phyloP scores from a whole-genome alignment of 345 rosid genomes.

The Punica granatum region DNA sequence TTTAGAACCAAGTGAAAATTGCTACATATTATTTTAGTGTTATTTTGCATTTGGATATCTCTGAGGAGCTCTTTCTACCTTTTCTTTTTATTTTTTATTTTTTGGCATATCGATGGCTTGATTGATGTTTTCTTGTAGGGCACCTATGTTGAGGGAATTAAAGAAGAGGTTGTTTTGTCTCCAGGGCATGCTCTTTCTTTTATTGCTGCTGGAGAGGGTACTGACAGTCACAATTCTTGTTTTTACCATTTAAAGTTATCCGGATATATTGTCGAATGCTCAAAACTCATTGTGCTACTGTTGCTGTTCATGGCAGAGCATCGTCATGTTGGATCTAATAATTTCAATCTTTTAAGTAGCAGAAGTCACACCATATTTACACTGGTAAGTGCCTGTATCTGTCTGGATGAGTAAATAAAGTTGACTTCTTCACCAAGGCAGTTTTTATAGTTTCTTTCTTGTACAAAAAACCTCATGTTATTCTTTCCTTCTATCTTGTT shows the following conservation, averaged over 20 bases:
- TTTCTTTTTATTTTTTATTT: neutral
- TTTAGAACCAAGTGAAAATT: too few relatives aligned
- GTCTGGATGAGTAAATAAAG: neutral
- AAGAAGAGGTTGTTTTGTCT: slow-evolving; percentile 98
- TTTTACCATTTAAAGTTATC: neutral
- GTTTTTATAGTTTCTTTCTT: neutral
- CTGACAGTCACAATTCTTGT: neutral
- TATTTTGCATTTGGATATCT: too few relatives aligned
- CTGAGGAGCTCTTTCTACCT: too few relatives aligned
- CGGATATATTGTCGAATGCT: neutral
- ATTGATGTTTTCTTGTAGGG: slow-evolving; percentile 43
- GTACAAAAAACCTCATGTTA: neutral
- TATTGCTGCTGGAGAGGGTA: slow-evolving; percentile 99
- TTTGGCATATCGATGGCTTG: neutral
- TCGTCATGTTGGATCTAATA: slow-evolving; percentile 99
- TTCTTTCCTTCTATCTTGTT: neutral
- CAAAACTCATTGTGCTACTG: neutral
- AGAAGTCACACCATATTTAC: slow-evolving; percentile 99
- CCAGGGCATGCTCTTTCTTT: slow-evolving; percentile 98
- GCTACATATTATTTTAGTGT: too few relatives aligned
- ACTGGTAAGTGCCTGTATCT: slow-evolving; percentile 43
- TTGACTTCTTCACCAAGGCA: neutral
- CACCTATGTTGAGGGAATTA: slow-evolving; percentile 97
- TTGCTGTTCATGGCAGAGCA: slow-evolving; percentile 57
- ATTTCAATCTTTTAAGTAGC: slow-evolving; percentile 93